Conservation (phyloP, 2,329 filamentous ascomycete genomes). For the Gliomastix tumulicola region DNA sequence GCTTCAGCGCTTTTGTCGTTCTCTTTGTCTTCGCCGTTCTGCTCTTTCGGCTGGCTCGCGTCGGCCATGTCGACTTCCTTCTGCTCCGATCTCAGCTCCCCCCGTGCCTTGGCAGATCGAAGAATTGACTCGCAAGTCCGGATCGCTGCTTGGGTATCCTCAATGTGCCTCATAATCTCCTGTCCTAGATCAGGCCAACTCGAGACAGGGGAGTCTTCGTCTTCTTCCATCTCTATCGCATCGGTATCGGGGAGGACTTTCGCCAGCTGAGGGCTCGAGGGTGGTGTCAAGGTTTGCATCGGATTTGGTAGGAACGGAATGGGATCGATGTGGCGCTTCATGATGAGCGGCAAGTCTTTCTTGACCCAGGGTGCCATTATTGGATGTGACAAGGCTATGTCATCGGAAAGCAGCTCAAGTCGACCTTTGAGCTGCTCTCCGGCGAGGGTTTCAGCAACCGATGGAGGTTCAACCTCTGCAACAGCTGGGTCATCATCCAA, state of each 20-base stretch:
- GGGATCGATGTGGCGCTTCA: conserved; percentile 52
- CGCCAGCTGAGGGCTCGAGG: conserved; percentile 8
- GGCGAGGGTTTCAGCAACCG: conserved; percentile 55
- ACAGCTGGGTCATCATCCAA: conserved; percentile 60
- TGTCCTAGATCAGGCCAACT: conserved; percentile 26
- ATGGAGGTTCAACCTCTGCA: conserved; percentile 54
- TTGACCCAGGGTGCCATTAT: conserved; percentile 50
- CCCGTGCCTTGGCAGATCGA: too few species aligned
- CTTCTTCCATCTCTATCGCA: too few species aligned
- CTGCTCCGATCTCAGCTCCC: too few species aligned
- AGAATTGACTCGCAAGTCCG: conserved; percentile 18
- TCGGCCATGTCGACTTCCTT: conserved; percentile 5
- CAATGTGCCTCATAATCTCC: conserved; percentile 21
- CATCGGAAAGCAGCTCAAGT: conserved; percentile 45
- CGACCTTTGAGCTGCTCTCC: conserved; percentile 54
- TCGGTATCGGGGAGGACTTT: too few species aligned
- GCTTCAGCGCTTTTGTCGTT: conserved; percentile 4
- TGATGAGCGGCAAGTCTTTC: conserved; percentile 39
- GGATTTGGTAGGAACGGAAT: conserved; percentile 55
- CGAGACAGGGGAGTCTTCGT: conserved; percentile 1
- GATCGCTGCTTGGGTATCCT: conserved; percentile 18
- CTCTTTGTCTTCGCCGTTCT: conserved; percentile 3
- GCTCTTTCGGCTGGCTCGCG: conserved; percentile 2
- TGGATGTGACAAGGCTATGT: conserved; percentile 52
- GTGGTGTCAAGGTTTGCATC: conserved; percentile 28